Percentiles rank a stretch among this genome's conserved stretches.
Conservation (phyloP, 352 stramenopile species). For the Pythium plurisporium region DNA sequence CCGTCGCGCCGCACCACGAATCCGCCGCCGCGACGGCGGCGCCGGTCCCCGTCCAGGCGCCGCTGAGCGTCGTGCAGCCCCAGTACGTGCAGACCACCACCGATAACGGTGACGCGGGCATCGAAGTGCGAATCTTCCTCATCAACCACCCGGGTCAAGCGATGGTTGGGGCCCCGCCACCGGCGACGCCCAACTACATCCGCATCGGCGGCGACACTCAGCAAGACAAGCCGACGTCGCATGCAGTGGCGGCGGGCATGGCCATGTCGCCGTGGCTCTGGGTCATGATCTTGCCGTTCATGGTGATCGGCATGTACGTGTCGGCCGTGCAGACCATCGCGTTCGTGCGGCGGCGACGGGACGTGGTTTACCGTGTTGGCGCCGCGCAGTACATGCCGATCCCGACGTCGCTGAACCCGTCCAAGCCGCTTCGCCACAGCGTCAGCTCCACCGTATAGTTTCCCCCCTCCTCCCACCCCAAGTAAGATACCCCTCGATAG, state of each 20-base stretch:
- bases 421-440: not conserved
- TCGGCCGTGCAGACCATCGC: slow-evolving; percentile 32
- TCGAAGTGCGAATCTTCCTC: slow-evolving; percentile 24
- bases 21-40: not conserved
- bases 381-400: slow-evolving; percentile 69
- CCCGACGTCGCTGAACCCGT: slow-evolving; percentile 21
- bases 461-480: not conserved
- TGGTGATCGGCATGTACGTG: slow-evolving; percentile 56
- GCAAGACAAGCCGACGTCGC: slow-evolving; percentile 1
- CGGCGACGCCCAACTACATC: slow-evolving; percentile 6
- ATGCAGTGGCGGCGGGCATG: slow-evolving; percentile 15
- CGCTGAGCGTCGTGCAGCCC: not conserved
- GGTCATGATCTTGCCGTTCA: slow-evolving; percentile 58
- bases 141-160: slow-evolving; percentile 17
- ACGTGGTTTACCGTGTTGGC: slow-evolving; percentile 53
- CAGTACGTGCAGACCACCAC: slow-evolving; percentile 11
- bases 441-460: not conserved
- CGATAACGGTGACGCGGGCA: slow-evolving; percentile 1
- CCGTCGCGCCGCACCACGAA: not conserved
- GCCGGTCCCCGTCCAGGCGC: too few species aligned
- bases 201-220: slow-evolving; percentile 17
- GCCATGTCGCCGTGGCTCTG: slow-evolving; percentile 37
- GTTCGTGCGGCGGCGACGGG: slow-evolving; percentile 51
- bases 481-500: too few species aligned
- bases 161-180: not conserved